Evolutionary conservation across 2,329 filamentous ascomycete genomes (phyloP).

Genomic region (Pestalotiopsis sp.): DNA sequence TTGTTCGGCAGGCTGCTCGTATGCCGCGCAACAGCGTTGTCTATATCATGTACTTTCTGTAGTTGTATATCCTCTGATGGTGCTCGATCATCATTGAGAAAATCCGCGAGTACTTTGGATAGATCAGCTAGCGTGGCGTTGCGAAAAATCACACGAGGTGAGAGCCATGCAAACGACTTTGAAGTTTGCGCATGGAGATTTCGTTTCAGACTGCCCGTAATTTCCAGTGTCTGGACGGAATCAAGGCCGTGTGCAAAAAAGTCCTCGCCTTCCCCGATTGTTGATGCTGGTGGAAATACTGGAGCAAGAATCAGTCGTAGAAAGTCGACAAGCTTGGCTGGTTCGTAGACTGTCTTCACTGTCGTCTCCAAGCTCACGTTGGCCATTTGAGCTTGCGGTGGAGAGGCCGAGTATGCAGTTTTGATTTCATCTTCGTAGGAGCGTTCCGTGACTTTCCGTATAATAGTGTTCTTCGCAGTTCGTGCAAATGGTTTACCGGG

Average conservation of each 20-base stretch:
- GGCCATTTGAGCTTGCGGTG: neutral
- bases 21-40: neutral
- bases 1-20: neutral
- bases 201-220: constrained; percentile 14
- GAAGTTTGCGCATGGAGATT: constrained; percentile 8
- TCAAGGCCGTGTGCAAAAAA: constrained; percentile 19
- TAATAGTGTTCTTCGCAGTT: constrained; percentile 11
- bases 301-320: neutral
- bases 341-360: neutral
- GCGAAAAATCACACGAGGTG: neutral
- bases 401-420: neutral
- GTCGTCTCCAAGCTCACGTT: neutral
- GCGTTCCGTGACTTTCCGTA: constrained; percentile 9
- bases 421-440: constrained; percentile 11
- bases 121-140: neutral
- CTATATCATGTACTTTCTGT: neutral
- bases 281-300: neutral
- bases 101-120: neutral
- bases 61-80: neutral
- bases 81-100: neutral
- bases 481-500: constrained; percentile 6
- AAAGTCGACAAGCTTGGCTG: neutral
- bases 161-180: constrained; percentile 4
- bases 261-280: constrained; percentile 16
- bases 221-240: constrained; percentile 17